Evolutionary conservation across 805 yeast genomes (phyloP).

Genomic region (Nakazawaea molendinolei): DNA sequence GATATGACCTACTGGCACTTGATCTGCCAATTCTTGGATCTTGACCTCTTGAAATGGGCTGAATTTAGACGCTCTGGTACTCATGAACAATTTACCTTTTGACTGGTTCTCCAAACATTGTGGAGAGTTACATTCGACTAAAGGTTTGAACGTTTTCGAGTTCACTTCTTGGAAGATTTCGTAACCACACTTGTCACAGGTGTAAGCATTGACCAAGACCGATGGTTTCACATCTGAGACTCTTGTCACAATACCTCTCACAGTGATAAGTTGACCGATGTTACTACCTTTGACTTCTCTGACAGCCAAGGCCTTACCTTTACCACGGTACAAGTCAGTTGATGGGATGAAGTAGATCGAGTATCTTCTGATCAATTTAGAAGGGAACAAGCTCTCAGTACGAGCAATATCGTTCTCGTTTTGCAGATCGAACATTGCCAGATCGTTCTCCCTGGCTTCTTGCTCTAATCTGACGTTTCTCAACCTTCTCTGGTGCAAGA

Average conservation of each 20-base stretch:
- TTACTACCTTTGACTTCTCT: slow-evolving; percentile 81
- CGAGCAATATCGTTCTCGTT: slow-evolving; percentile 11
- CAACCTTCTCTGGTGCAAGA: slow-evolving; percentile 81
- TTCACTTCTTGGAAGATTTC: slow-evolving; percentile 95
- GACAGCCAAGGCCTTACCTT: slow-evolving; percentile 66
- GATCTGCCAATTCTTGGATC: slow-evolving; percentile 89
- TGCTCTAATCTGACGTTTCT: slow-evolving; percentile 69
- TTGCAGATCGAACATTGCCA: slow-evolving; percentile 19
- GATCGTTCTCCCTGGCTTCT: slow-evolving; percentile 56
- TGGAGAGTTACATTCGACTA: slow-evolving; percentile 76
- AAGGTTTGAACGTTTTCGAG: slow-evolving; percentile 79
- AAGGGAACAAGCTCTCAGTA: slow-evolving; percentile 61
- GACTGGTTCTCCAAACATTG: slow-evolving; percentile 74
- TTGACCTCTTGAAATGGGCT: slow-evolving; percentile 92
- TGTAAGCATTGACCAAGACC: slow-evolving; percentile 85
- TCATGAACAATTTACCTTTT: slow-evolving; percentile 84
- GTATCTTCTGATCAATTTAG: slow-evolving; percentile 82
- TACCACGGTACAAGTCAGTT: slow-evolving; percentile 31
- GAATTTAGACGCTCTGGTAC: slow-evolving; percentile 94
- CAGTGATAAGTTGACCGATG: slow-evolving; percentile 83
- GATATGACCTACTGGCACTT: slow-evolving; percentile 97
- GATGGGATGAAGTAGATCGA: slow-evolving; percentile 81
- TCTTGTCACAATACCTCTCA: slow-evolving; percentile 90
- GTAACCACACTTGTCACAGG: slow-evolving; percentile 96
- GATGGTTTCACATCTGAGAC: slow-evolving; percentile 95